Evolutionary conservation across 2,329 filamentous ascomycete species (phyloP), one percentile per base, ranked within the genome.

Genomic region (Diplodia scrobiculata): DNA sequence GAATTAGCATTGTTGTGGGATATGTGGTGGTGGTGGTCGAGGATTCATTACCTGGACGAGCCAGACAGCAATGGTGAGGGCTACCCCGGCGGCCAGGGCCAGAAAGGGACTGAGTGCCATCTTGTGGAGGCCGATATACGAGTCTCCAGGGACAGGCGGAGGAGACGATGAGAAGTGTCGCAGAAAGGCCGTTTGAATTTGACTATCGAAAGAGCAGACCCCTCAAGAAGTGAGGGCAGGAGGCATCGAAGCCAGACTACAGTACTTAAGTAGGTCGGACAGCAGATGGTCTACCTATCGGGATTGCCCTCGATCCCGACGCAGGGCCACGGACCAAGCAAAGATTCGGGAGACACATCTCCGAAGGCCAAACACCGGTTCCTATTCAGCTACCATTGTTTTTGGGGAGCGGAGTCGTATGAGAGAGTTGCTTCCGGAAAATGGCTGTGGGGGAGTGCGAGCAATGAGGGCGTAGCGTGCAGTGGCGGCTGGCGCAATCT

Each of bases 381-480:
- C 17, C 7, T n/a, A 6, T 10, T 19, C 17, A 9, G 17, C 17
- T 19, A 19, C 5, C 41, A 45, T 9, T n/a, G 19, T 5, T 7
- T 0, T 45, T 19, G n/a, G 17, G 17, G n/a, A 10, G 10, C n/a
- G 13, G n/a, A n/a, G 41, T 45, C 1, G n/a, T 10, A 10, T n/a
- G n/a, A n/a, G 6, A 27, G 17, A 21, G n/a, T 9, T 11, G 25
- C 17, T 2, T 60, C 34, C 38, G 55, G 55, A 32, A 25, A 60
- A 60, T 21, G 55, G 38, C 21, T 60, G 17, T 60, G 55, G 38
- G 38, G 36, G 19, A 59, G 21, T 13, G 54, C 36, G 36, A 41
- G 36, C 27, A 25, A 45, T 45, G n/a, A n/a, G 4, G 9, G 41
- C 41, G 41, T 3, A 7, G 47, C 47, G 14, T 50, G 32, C 17